Evolutionary conservation across 306 rosid genomes (phyloP).

Genomic region (Coriaria nepalensis): DNA sequence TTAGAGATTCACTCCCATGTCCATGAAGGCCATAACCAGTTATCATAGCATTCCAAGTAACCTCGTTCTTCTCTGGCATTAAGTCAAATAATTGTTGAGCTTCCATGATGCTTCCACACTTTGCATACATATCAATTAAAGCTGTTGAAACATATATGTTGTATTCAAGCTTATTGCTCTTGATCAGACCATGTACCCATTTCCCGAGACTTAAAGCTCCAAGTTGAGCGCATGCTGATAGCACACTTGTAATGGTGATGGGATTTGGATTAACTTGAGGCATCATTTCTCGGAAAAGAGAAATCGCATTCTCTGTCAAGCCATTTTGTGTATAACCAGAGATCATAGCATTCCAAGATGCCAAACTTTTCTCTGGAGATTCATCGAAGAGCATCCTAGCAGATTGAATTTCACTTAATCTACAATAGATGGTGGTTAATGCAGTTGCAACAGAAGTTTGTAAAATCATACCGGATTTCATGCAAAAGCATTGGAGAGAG

Average conservation of each 20-base stretch:
- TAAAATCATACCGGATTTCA: constrained; percentile 44
- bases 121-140: constrained; percentile 83
- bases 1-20: constrained; percentile 61
- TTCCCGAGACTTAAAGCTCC: constrained; percentile 77
- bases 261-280: constrained; percentile 57
- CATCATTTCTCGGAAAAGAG: constrained; percentile 74
- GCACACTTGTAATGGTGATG: constrained; percentile 62
- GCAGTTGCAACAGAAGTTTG: constrained; percentile 72
- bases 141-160: constrained; percentile 73
- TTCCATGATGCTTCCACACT: constrained; percentile 70
- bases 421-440: constrained; percentile 48
- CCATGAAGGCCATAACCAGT: constrained; percentile 95
- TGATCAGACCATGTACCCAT: constrained; percentile 71
- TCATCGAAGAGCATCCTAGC: constrained; percentile 76
- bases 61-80: constrained; percentile 57
- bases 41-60: constrained; percentile 96
- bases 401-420: constrained; percentile 54
- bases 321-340: constrained; percentile 90
- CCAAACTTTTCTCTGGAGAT: constrained; percentile 57
- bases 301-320: constrained; percentile 56
- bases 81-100: constrained; percentile 63
- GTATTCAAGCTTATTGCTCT: constrained; percentile 50
- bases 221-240: constrained; percentile 94
- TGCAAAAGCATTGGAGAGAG: constrained; percentile 52
- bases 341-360: constrained; percentile 93